Percentiles rank a stretch among this genome's conserved stretches.
These are phyloP conservation scores for Tuber microsphaerosporum DNA, from an alignment of 495 filamentous ascomycete species.

Conservation along the genomic window DNA sequence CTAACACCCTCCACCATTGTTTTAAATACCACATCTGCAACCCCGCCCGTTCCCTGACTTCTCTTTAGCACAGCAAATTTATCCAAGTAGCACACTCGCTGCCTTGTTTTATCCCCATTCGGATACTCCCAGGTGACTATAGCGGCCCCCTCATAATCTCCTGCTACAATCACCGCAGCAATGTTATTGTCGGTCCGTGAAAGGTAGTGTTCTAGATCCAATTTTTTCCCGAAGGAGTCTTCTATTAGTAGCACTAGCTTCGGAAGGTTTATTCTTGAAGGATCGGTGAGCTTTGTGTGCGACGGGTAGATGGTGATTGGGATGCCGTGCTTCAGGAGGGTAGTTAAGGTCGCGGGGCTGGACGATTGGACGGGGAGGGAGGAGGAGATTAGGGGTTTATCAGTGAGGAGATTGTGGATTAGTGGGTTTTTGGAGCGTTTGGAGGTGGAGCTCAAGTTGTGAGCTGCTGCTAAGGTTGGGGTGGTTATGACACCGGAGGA, in stretches of 20 bases:
- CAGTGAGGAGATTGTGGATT: constrained; percentile 93
- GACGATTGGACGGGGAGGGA: constrained; percentile 64
- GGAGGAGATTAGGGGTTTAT: constrained; percentile 84
- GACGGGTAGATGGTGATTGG: constrained; percentile 73
- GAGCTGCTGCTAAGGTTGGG: constrained; percentile 65
- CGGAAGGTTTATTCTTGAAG: constrained; percentile 64
- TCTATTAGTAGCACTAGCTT: constrained; percentile 82
- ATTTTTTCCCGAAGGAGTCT: constrained; percentile 80
- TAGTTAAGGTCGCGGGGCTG: constrained; percentile 50
- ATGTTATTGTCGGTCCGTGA: constrained; percentile 65
- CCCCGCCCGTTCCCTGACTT: constrained; percentile 81
- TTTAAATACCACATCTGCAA: constrained; percentile 92
- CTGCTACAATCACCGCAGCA: constrained; percentile 87
- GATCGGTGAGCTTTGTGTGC: constrained; percentile 61
- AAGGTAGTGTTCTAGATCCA: constrained; percentile 78
- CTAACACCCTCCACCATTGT: constrained; percentile 80
- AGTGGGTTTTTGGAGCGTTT: constrained; percentile 76
- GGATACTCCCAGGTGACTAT: constrained; percentile 88
- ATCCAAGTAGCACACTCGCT: constrained; percentile 86
- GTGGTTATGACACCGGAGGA: constrained; percentile 85
- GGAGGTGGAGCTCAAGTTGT: constrained; percentile 55
- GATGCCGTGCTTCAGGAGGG: constrained; percentile 85
- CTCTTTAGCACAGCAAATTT: constrained; percentile 92
- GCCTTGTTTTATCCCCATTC: constrained; percentile 47
- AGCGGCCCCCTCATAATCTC: constrained; percentile 92